Base-by-base conservation (phyloP, 805 yeast genomes). In the Millerago galiae region DNA sequence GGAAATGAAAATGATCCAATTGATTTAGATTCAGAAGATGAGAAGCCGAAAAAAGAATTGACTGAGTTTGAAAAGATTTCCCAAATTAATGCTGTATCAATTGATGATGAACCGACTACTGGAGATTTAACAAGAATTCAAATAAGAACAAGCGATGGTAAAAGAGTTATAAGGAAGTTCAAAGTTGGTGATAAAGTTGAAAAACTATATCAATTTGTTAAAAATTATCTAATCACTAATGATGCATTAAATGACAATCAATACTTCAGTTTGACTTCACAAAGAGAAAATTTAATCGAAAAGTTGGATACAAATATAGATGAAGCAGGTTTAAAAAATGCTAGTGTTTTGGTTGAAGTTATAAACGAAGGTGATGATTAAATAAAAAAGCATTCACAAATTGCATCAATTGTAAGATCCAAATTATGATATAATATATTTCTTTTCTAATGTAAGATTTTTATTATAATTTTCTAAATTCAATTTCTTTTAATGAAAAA, bases 101-200 rank as follows among this genome's bases (percentile, higher is more conserved):
- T 70, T 34, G 77, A 79, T 44, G 66, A 67, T 0, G 96, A 89
- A 54, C 95, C 96, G 1, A 27, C 17, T 11, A 60, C 74, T 2
- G 58, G 67, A 3, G 30, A 49, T 3, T 58, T 63, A 6, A 69
- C 79, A 0, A 70, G 96, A 53, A 75, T 93, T 21, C 98, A 93
- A 62, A 74, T 93, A n/a, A 71, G 96, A 45, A 74, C 86, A 25
- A 93, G 90, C 14, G 87, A 82, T 54, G 97, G 98, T n/a, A 74
- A 79, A 37, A 71, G 97, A 44, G 65, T 82, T 11, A 82, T 91
- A 10, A 81, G 87, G 46, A 74, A 86, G 44, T 84, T 91, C 52
- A 62, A 64, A 8, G 54, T 74, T 10, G 59, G 65, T 4, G 95
- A 85, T 49, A 66, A 71, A 3, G 87, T 93, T 0, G 45, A 67